Conservation (phyloP, 2,329 filamentous ascomycete species). For the Paradendryphiella salina region DNA sequence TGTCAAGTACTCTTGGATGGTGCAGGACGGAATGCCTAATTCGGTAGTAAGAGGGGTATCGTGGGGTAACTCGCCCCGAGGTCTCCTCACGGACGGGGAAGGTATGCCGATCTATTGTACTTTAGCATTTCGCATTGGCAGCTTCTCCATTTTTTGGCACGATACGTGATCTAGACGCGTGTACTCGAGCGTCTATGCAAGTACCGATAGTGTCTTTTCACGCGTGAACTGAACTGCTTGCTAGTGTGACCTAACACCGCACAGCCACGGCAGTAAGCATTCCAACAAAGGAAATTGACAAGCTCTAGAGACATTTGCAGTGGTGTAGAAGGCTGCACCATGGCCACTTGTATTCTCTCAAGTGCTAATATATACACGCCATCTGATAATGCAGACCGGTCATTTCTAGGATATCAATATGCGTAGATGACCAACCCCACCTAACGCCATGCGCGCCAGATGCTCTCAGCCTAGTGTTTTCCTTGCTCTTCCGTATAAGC, state of each 20-base stretch:
- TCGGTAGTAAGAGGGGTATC: slow-evolving; percentile 22
- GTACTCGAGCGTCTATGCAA: neutral
- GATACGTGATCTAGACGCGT: neutral
- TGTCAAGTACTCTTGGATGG: neutral
- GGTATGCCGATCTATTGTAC: slow-evolving; percentile 3
- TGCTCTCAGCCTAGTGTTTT: neutral
- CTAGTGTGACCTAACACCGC: neutral
- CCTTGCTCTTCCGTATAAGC: neutral
- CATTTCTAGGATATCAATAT: slow-evolving; percentile 18
- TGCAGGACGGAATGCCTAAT: slow-evolving; percentile 19
- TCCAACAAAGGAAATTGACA: neutral
- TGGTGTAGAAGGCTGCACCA: neutral
- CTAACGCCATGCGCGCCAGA: slow-evolving; percentile 14
- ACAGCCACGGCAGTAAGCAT: neutral
- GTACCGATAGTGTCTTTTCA: neutral
- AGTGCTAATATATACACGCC: slow-evolving; percentile 10
- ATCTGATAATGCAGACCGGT: slow-evolving; percentile 1
- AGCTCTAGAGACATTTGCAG: neutral
- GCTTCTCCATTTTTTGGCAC: neutral
- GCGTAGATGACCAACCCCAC: slow-evolving; percentile 1
- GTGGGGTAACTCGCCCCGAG: slow-evolving; percentile 21
- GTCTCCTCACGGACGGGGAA: neutral
- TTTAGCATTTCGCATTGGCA: neutral
- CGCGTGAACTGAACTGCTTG: neutral
- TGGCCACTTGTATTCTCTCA: neutral